Conservation (phyloP, 2,329 filamentous ascomycete species). For the Hypoxylon sp. region DNA sequence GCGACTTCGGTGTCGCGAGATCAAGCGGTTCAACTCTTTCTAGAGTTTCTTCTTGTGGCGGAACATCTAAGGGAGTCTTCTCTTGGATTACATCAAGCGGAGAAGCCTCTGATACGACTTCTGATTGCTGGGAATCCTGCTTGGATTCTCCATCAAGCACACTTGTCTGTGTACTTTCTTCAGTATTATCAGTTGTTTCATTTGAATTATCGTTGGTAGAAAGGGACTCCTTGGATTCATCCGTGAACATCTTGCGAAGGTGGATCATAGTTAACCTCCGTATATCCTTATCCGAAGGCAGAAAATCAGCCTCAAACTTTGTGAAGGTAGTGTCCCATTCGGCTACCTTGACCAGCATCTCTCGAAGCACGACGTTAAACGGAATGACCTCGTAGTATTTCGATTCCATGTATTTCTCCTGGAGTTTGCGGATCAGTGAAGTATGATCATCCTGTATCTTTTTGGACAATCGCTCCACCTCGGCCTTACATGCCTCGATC, state of each 20-base stretch:
- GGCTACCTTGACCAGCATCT: slow-evolving; percentile 91
- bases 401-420: slow-evolving; percentile 91
- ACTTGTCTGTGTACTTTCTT: slow-evolving; percentile 61
- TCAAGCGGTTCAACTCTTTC: slow-evolving; percentile 67
- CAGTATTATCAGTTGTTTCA: slow-evolving; percentile 68
- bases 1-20: slow-evolving; percentile 60
- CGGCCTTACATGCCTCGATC: slow-evolving; percentile 82
- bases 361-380: slow-evolving; percentile 87
- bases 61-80: slow-evolving; percentile 32
- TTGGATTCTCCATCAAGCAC: slow-evolving; percentile 45
- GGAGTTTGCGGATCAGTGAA: slow-evolving; percentile 80
- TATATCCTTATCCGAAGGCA: slow-evolving; percentile 96
- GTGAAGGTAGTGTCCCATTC: slow-evolving; percentile 94
- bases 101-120: slow-evolving; percentile 36
- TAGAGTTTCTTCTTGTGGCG: slow-evolving; percentile 57
- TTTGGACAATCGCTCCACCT: slow-evolving; percentile 83
- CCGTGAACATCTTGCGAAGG: slow-evolving; percentile 93
- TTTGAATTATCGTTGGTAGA: slow-evolving; percentile 76
- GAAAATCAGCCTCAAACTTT: slow-evolving; percentile 92
- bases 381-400: slow-evolving; percentile 98
- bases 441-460: slow-evolving; percentile 88
- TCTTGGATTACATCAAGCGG: slow-evolving; percentile 41
- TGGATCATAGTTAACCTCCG: slow-evolving; percentile 91
- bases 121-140: slow-evolving; percentile 43
- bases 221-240: slow-evolving; percentile 85